Evolutionary conservation across 768 basidiomycete genomes (phyloP).

Genomic region (Trametes maxima): DNA sequence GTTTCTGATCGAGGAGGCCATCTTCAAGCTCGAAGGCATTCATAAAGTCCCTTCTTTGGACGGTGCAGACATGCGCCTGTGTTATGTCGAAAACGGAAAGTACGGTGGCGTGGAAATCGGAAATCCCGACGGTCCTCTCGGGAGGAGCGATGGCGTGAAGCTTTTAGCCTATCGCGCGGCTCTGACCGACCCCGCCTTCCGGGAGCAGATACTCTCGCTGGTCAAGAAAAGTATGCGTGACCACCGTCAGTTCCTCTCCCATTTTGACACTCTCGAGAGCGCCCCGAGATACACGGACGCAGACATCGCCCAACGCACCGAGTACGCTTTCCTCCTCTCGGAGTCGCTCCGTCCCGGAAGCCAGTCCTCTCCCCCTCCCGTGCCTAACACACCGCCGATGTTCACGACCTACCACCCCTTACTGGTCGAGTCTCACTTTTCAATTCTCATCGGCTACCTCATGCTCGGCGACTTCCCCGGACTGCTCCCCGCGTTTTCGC

Average conservation of each 20-base stretch:
- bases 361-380: conserved; percentile 39
- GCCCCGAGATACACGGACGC: conserved; percentile 29
- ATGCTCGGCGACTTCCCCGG: conserved; percentile 75
- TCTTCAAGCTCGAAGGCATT: conserved; percentile 72
- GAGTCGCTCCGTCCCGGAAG: conserved; percentile 69
- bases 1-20: conserved; percentile 69
- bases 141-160: conserved; percentile 59
- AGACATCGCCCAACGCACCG: conserved; percentile 56
- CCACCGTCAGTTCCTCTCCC: conserved; percentile 79
- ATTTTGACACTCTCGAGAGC: conserved; percentile 77
- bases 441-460: conserved; percentile 70
- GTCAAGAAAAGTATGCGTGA: conserved; percentile 80
- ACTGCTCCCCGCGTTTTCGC: conserved; percentile 65
- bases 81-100: conserved; percentile 70
- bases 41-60: conserved; percentile 60
- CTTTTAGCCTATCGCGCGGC: conserved; percentile 61
- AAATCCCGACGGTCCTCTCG: conserved; percentile 77
- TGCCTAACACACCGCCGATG: conserved; percentile 54
- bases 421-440: conserved; percentile 85
- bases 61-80: conserved; percentile 75
- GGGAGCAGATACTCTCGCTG: conserved; percentile 59
- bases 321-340: conserved; percentile 68
- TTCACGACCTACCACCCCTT: conserved; percentile 92
- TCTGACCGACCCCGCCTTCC: conserved; percentile 56
- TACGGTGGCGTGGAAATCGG: conserved; percentile 89